Percentiles rank a stretch among this genome's conserved stretches.
Evolutionary conservation across 352 stramenopile species (phyloP).

Genomic region (Pythium angustatum): DNA sequence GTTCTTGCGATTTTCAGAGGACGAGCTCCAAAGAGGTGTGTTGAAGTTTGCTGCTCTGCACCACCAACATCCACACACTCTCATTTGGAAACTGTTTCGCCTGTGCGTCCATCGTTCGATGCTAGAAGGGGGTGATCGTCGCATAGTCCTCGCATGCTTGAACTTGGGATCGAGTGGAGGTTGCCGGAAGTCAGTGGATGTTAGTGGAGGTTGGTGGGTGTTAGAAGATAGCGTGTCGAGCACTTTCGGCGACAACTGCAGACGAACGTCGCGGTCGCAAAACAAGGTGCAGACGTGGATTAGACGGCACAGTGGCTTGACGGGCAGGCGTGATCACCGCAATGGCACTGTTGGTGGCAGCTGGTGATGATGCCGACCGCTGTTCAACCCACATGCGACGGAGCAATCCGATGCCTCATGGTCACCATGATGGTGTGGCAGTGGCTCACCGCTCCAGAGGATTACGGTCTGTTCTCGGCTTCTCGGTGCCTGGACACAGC

Average conservation of each 20-base stretch:
- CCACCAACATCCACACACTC: slow-evolving; percentile 9
- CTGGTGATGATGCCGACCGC: slow-evolving; percentile 23
- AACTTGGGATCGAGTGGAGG: slow-evolving; percentile 23
- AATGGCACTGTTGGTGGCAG: too few relatives aligned
- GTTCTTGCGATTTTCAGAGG: neutral
- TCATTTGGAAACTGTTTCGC: slow-evolving; percentile 15
- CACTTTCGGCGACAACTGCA: slow-evolving; percentile 15
- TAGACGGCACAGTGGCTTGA: slow-evolving; percentile 19
- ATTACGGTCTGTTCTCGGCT: too few relatives aligned
- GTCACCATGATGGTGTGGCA: too few relatives aligned
- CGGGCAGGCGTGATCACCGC: slow-evolving; percentile 17
- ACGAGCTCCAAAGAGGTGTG: neutral
- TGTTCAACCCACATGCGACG: slow-evolving; percentile 10
- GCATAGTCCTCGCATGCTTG: slow-evolving; percentile 19
- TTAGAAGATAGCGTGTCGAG: slow-evolving; percentile 15
- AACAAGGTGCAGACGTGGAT: slow-evolving; percentile 20
- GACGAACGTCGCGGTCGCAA: slow-evolving; percentile 26
- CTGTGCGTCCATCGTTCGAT: neutral
- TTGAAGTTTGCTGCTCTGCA: slow-evolving; percentile 24
- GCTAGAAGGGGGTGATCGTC: slow-evolving; percentile 15
- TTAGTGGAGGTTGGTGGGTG: slow-evolving; percentile 19
- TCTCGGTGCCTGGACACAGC: too few relatives aligned
- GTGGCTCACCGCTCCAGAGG: too few relatives aligned
- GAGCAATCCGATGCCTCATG: too few relatives aligned
- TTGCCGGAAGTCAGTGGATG: slow-evolving; percentile 12